Base-by-base conservation (phyloP, 2,329 filamentous ascomycete species). In the Botrytis fragariae region DNA sequence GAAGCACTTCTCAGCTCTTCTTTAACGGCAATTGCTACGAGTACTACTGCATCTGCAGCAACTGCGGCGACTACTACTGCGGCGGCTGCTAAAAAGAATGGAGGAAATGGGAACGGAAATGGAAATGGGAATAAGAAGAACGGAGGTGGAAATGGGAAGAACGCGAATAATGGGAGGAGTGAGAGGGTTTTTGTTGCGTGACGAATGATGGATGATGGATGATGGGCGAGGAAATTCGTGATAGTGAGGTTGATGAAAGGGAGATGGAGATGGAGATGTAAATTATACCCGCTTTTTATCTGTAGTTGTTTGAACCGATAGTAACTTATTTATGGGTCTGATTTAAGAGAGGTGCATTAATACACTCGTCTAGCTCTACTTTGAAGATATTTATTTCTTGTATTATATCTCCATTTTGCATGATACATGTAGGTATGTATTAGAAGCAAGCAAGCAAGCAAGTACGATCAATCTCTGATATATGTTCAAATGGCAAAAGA, bases 1-100 rank as follows among this genome's bases (percentile, higher is more conserved):
- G 39, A 71, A 22, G 69, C 69, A 39, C 42, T 71, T 25, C 69
- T 71, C 12, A 64, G 69, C 25, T 62, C 54, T 10, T 45, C 57
- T 5, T n/a, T 63, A 5, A 25, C 44, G 5, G 54, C 69, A 9
- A 29, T 63, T 20, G n/a, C 69, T 37, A 63, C 69, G 22, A 48
- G 35, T 29, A 32, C 65, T 16, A 59, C 20, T 25, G n/a, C 29
- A 6, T 25, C 64, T 10, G n/a, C 67, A 7, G 12, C 54, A 29
- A 22, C 35, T 10, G 32, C 25, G 8, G 64, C 45, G 7, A 20
- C 42, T 29, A 63, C 69, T 22, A 10, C 42, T 48, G 20, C 54
- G 0, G 51, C n/a, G 4, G 25, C 42, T 14, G 57, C 57, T 9
- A 71, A 63, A 32, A 71, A 71, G 32, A 39, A 63, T 39, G 68